A percentile compares a stretch with the other conserved stretches of the same genome.
Conservation (phyloP, 805 yeast genomes). For the Kazachstania viticola region DNA sequence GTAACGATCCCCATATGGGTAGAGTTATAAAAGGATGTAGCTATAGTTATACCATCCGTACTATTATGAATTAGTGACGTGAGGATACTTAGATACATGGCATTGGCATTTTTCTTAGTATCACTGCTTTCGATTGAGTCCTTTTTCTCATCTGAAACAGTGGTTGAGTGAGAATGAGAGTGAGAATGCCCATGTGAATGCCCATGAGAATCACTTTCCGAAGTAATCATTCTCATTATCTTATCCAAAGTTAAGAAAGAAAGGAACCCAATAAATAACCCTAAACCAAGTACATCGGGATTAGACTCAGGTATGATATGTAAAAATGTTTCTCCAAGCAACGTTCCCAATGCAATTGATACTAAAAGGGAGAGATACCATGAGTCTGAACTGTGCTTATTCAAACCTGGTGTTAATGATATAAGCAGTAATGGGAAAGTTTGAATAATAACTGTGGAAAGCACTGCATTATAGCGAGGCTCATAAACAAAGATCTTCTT, state of each 20-base stretch:
- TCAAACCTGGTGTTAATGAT: constrained; percentile 49
- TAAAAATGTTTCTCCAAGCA: constrained; percentile 62
- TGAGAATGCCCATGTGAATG: constrained; percentile 34
- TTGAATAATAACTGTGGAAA: constrained; percentile 54
- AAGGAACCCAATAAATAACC: constrained; percentile 50
- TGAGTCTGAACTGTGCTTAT: constrained; percentile 4
- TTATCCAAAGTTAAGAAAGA: constrained; percentile 55
- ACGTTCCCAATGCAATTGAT: constrained; percentile 66
- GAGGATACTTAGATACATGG: constrained; percentile 54
- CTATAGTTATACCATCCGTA: constrained; percentile 67
- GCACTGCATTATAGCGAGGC: constrained; percentile 48
- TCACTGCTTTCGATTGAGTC: no score
- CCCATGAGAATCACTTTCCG: constrained; percentile 12
- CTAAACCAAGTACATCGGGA: constrained; percentile 35
- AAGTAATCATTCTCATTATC: constrained; percentile 34
- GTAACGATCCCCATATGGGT: constrained; percentile 55
- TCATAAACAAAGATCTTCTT: constrained; percentile 12
- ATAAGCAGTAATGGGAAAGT: constrained; percentile 52
- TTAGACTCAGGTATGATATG: constrained; percentile 57
- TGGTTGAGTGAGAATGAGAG: constrained; percentile 27
- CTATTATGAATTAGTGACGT: constrained; percentile 67
- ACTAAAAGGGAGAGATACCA: constrained; percentile 28
- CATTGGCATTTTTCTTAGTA: no score
- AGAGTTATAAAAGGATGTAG: constrained; percentile 56
- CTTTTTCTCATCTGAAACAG: no score